Evolutionary conservation across 192 early-diverging fungal genomes (phyloP).

Genomic region (Coemansia sp.): DNA sequence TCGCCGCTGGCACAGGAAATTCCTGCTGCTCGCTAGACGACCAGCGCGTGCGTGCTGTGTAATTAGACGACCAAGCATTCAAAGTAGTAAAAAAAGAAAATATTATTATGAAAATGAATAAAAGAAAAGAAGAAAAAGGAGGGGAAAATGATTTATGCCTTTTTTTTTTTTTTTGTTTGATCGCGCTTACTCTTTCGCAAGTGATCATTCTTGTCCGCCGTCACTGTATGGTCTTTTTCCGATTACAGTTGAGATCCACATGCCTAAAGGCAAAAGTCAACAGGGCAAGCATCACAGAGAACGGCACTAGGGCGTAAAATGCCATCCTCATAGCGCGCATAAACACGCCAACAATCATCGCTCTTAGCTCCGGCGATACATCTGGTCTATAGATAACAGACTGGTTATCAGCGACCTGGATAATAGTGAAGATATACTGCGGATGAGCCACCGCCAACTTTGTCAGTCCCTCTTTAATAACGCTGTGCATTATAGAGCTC

Average conservation of each 20-base stretch:
- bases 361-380: constrained; percentile 40
- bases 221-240: constrained; percentile 43
- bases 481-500: constrained; percentile 52
- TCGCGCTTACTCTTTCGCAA: too few relatives aligned
- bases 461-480: constrained; percentile 40
- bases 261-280: constrained; percentile 35
- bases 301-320: constrained; percentile 60
- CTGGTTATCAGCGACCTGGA: constrained; percentile 58
- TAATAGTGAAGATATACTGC: constrained; percentile 32
- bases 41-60: too few relatives aligned
- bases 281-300: constrained; percentile 37
- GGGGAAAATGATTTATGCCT: too few relatives aligned
- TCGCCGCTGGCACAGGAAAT: background rate
- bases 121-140: background rate
- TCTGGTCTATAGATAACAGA: constrained; percentile 35
- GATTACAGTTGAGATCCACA: constrained; percentile 36
- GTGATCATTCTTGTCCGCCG: too few relatives aligned
- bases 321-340: constrained; percentile 55
- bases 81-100: background rate
- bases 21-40: too few relatives aligned
- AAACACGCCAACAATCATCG: constrained; percentile 48
- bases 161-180: too few relatives aligned
- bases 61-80: constrained; percentile 9
- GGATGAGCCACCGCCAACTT: constrained; percentile 42
- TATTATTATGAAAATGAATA: background rate